Percentiles rank a stretch among this genome's conserved stretches.
phyloP scores from a whole-genome alignment of 768 basidiomycete genomes.

The Suillus subalutaceus region DNA sequence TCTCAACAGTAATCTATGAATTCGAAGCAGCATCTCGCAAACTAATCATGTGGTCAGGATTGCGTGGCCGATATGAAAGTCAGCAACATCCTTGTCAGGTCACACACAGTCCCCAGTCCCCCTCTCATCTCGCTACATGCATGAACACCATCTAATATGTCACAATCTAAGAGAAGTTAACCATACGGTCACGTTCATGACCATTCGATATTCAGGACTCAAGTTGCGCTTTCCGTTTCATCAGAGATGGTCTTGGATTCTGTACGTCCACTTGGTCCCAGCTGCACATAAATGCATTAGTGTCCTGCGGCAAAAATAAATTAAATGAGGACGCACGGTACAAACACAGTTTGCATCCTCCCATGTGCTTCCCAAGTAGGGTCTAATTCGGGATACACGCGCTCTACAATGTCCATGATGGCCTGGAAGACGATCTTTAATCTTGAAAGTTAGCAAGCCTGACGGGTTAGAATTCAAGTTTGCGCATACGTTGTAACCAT shows the following conservation, averaged over 20 bases:
- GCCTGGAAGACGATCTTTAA: conserved; percentile 66
- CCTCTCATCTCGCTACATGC: neutral
- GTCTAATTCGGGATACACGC: conserved; percentile 62
- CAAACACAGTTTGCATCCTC: conserved; percentile 58
- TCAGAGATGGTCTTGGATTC: conserved; percentile 25
- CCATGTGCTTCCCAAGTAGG: conserved; percentile 41
- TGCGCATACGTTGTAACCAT: conserved; percentile 67
- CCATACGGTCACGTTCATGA: neutral
- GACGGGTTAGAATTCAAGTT: conserved; percentile 1
- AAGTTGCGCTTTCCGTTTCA: conserved; percentile 19
- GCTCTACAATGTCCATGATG: conserved; percentile 57
- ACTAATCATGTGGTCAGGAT: conserved; percentile 2
- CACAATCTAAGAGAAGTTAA: neutral
- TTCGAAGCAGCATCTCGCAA: conserved; percentile 7
- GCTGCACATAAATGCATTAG: conserved; percentile 20
- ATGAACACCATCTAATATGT: neutral
- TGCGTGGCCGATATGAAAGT: neutral
- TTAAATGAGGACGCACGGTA: conserved; percentile 49
- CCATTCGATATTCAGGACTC: neutral
- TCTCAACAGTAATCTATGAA: conserved; percentile 10
- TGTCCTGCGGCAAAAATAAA: neutral
- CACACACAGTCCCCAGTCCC: neutral
- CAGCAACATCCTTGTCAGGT: neutral
- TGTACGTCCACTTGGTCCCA: conserved; percentile 27
- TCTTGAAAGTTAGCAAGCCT: conserved; percentile 7